Conservation (phyloP, 2,329 filamentous ascomycete genomes). For the Penicillium verrucosum region DNA sequence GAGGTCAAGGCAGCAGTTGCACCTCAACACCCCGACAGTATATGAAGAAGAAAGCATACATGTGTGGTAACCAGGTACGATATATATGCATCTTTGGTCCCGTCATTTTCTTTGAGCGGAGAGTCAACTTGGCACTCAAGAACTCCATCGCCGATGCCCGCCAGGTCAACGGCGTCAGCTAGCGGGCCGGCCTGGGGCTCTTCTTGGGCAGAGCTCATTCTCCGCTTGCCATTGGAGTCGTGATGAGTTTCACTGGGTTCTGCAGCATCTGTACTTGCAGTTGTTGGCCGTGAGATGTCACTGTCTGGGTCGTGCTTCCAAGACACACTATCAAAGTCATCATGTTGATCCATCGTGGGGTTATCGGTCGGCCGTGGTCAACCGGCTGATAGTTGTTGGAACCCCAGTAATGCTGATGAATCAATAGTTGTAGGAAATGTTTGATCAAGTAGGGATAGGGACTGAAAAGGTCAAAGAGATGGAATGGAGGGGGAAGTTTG, state of each 20-base stretch:
- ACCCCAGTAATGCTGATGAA: constrained; percentile 1
- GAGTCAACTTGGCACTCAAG: constrained; percentile 80
- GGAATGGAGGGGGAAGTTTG: constrained; percentile 15
- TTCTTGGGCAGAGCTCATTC: constrained; percentile 45
- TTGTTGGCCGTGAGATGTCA: constrained; percentile 42
- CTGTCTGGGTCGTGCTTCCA: constrained; percentile 65
- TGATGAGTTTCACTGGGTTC: constrained; percentile 34
- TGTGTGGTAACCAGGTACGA: constrained; percentile 92
- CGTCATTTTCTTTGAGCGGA: constrained; percentile 92
- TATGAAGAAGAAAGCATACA: constrained; percentile 50
- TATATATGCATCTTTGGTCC: constrained; percentile 93
- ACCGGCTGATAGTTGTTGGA: constrained; percentile 15
- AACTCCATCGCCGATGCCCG: constrained; percentile 66
- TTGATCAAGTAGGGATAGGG: not conserved
- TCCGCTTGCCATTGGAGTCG: constrained; percentile 49
- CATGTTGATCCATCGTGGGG: constrained; percentile 48
- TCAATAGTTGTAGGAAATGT: not conserved
- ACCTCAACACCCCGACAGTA: not conserved
- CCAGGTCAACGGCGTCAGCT: constrained; percentile 57
- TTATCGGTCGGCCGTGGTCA: constrained; percentile 16
- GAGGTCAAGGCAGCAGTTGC: constrained; percentile 18
- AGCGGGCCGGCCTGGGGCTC: constrained; percentile 49
- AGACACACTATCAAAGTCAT: constrained; percentile 77
- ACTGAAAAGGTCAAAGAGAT: constrained; percentile 1
- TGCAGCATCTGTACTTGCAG: constrained; percentile 42